Evolutionary conservation across 2,329 filamentous ascomycete genomes (phyloP), one percentile per base, ranked within the genome.

Genomic region (Dactylellina leptospora): DNA sequence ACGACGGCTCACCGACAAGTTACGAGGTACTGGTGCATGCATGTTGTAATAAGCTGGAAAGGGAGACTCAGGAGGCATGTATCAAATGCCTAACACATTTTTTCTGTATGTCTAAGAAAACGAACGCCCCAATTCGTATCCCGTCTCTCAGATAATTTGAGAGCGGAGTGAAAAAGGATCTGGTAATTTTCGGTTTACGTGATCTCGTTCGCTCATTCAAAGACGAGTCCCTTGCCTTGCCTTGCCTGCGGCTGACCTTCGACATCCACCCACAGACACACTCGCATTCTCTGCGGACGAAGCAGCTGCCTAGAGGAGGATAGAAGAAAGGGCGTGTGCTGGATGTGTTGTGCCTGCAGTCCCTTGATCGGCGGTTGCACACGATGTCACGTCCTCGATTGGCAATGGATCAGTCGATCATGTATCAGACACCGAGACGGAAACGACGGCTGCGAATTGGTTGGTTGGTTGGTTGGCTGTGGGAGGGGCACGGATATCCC

Each of bases 401-500:
- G 62, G 62, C 27, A 68, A 54, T 54, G 3, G 38, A 13, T 53
- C 11, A 16, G 62, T 44, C n/a, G 62, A 68, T 68, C 60, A 3
- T n/a, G n/a, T n/a, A n/a, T n/a, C n/a, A n/a, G n/a, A n/a, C n/a
- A n/a, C n/a, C n/a, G n/a, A n/a, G n/a, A n/a, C n/a, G n/a, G n/a
- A n/a, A n/a, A n/a, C n/a, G n/a, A n/a, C n/a, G n/a, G n/a, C n/a
- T n/a, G n/a, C n/a, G n/a, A n/a, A n/a, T n/a, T n/a, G n/a, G n/a
- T n/a, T n/a, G n/a, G n/a, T n/a, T n/a, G n/a, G n/a, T n/a, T n/a
- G n/a, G n/a, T n/a, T n/a, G n/a, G n/a, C n/a, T n/a, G n/a, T 11
- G 16, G 16, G 16, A 5, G 53, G 20, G 25, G 8, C 27, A 27
- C 55, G 42, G 55, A 22, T 36, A 11, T 48, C 27, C 55, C 55